A percentile compares a stretch with the other conserved stretches of the same genome.
Evolutionary conservation across 129 eudicot genomes (phyloP).

Genomic region (Rutidosis leptorrhynchoides): DNA sequence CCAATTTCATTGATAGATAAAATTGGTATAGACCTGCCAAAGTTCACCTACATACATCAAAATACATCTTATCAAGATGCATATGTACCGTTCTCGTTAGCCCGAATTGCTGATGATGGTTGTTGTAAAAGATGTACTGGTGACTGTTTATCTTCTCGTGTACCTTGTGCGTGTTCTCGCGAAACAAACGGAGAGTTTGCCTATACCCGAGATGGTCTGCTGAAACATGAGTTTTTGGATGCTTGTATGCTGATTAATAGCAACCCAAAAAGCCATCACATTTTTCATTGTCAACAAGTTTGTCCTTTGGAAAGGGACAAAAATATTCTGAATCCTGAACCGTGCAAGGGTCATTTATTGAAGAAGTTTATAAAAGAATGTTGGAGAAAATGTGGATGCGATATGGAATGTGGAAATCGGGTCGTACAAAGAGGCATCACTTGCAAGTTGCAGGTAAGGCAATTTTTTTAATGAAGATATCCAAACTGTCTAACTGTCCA

Average conservation of each 20-base stretch:
- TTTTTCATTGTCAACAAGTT: constrained; percentile 44
- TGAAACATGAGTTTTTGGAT: constrained; percentile 50
- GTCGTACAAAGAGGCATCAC: constrained; percentile 79
- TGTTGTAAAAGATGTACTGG: constrained; percentile 60
- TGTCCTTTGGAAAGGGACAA: constrained; percentile 78
- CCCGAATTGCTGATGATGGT: constrained; percentile 68
- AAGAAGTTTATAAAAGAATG: constrained; percentile 82
- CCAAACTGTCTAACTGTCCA: neutral
- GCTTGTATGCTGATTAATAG: constrained; percentile 44
- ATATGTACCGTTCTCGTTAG: constrained; percentile 56
- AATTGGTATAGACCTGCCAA: constrained; percentile 47
- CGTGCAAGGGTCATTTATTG: constrained; percentile 68
- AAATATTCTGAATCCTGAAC: constrained; percentile 36
- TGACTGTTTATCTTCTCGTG: constrained; percentile 57
- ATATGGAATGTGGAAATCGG: constrained; percentile 73
- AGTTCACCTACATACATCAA: constrained; percentile 43
- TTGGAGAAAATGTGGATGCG: constrained; percentile 94
- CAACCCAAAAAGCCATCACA: constrained; percentile 38
- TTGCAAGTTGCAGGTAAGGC: constrained; percentile 61
- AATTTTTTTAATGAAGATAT: neutral
- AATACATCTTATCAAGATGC: constrained; percentile 56
- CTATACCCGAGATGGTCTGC: constrained; percentile 59
- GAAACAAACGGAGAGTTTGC: constrained; percentile 83
- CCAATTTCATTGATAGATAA: constrained; percentile 51
- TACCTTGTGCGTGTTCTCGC: constrained; percentile 84